A percentile compares a stretch with the other conserved stretches of the same genome.
These are phyloP conservation scores for Neurospora sublineolata DNA, from an alignment of 495 filamentous ascomycete genomes.

Conservation along the genomic window DNA sequence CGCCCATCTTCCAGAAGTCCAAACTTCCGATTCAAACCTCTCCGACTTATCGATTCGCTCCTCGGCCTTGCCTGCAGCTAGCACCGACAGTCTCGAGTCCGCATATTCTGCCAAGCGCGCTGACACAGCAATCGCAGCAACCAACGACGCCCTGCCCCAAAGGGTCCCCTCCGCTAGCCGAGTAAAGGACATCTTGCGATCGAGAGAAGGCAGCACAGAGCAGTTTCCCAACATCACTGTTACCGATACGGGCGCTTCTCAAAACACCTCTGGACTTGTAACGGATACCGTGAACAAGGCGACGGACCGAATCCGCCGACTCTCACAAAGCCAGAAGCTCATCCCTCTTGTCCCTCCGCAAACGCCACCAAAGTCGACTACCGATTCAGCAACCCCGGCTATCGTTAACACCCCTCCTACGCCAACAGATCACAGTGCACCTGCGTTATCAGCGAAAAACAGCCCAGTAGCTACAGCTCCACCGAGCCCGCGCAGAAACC, in stretches of 20 bases:
- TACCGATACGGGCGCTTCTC: slow-evolving; percentile 10
- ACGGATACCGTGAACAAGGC: slow-evolving; percentile 4
- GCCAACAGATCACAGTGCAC: slow-evolving; percentile 30
- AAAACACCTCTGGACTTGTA: background rate
- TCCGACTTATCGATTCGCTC: slow-evolving; percentile 9
- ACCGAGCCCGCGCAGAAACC: slow-evolving; percentile 22
- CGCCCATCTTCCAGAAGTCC: slow-evolving; percentile 33
- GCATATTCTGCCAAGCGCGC: slow-evolving; percentile 7
- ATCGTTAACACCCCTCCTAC: slow-evolving; percentile 50
- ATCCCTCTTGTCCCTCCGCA: slow-evolving; percentile 27
- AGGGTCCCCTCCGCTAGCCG: slow-evolving; percentile 36
- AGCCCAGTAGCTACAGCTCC: slow-evolving; percentile 6
- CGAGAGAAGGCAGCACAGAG: slow-evolving; percentile 22
- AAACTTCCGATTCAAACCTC: slow-evolving; percentile 17
- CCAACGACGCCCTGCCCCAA: slow-evolving; percentile 21
- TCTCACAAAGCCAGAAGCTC: slow-evolving; percentile 24
- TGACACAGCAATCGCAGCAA: slow-evolving; percentile 2
- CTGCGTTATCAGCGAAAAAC: background rate
- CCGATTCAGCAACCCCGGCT: slow-evolving; percentile 29
- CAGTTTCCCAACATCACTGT: slow-evolving; percentile 8
- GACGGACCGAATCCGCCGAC: slow-evolving; percentile 11
- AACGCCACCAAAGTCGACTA: slow-evolving; percentile 27
- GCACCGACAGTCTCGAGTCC: slow-evolving; percentile 17
- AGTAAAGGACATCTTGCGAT: slow-evolving; percentile 34
- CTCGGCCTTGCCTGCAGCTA: slow-evolving; percentile 9